A percentile compares a stretch with the other conserved stretches of the same genome.
Evolutionary conservation across 805 yeast species (phyloP).

Genomic region (Cyberlindnera suaveolens): DNA sequence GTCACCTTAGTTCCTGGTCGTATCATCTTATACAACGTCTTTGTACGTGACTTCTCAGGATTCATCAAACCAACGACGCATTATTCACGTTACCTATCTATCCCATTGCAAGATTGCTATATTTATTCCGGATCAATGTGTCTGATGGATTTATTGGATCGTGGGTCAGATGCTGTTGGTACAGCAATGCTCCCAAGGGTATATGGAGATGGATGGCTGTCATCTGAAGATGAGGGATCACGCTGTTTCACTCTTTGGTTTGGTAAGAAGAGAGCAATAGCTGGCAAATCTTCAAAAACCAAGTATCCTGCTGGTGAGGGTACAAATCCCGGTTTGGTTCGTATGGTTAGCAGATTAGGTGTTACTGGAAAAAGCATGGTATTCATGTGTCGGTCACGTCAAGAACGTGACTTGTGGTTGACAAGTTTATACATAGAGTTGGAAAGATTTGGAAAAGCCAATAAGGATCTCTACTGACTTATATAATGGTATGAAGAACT

Average conservation of each 20-base stretch:
- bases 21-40: constrained; percentile 50
- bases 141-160: constrained; percentile 44
- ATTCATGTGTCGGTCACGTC: constrained; percentile 75
- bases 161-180: constrained; percentile 40
- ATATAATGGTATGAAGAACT: background rate
- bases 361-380: constrained; percentile 62
- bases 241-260: constrained; percentile 84
- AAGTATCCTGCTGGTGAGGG: constrained; percentile 4
- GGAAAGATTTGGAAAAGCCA: constrained; percentile 25
- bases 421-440: constrained; percentile 28
- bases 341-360: constrained; percentile 49
- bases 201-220: constrained; percentile 78
- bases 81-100: constrained; percentile 47
- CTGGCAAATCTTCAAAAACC: constrained; percentile 14
- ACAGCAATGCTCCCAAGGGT: constrained; percentile 58
- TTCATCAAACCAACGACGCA: constrained; percentile 41
- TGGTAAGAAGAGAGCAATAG: constrained; percentile 51
- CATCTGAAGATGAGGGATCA: constrained; percentile 68
- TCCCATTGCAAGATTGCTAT: constrained; percentile 64
- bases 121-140: constrained; percentile 68
- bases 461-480: constrained; percentile 1
- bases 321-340: constrained; percentile 38
- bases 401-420: constrained; percentile 85
- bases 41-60: constrained; percentile 39
- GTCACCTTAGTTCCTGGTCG: constrained; percentile 69